Percentiles rank a stretch among this genome's conserved stretches.
Conservation (phyloP, 2,329 filamentous ascomycete species). For the Ophiosphaerella korrae region DNA sequence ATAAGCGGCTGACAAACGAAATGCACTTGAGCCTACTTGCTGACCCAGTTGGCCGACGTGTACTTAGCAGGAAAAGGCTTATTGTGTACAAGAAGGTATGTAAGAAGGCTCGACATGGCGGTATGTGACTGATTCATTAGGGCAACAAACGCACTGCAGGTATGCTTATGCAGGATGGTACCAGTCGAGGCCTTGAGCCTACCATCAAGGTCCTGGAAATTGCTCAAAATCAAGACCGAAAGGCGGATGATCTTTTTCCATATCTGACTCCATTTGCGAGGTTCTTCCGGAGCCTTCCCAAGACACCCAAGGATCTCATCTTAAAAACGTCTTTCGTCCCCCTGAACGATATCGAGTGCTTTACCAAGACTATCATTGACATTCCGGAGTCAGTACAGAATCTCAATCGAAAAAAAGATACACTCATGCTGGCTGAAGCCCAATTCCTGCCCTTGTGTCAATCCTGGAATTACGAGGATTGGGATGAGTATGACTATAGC, state of each 20-base stretch:
- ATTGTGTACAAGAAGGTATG: conserved; percentile 75
- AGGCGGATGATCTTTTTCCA: conserved; percentile 84
- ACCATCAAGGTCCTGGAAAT: conserved; percentile 81
- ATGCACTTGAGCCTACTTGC: conserved; percentile 75
- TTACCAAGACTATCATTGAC: conserved; percentile 72
- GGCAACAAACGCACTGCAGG: conserved; percentile 83
- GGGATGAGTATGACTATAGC: conserved; percentile 83
- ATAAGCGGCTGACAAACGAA: conserved; percentile 77
- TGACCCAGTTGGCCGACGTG: conserved; percentile 81
- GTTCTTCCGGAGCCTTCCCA: conserved; percentile 70
- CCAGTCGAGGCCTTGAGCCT: conserved; percentile 68
- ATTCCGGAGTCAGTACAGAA: conserved; percentile 50
- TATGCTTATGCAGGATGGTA: conserved; percentile 77
- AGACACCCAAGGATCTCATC: conserved; percentile 68
- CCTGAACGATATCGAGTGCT: conserved; percentile 79
- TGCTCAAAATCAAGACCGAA: conserved; percentile 69
- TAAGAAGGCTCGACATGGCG: not conserved
- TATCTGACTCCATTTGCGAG: conserved; percentile 75
- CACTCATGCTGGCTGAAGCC: conserved; percentile 66
- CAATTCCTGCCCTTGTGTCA: conserved; percentile 71
- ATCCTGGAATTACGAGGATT: conserved; percentile 74
- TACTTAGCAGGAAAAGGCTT: conserved; percentile 76
- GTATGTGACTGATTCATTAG: conserved; percentile 42
- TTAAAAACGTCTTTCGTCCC: conserved; percentile 72
- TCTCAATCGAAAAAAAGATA: conserved; percentile 59